A percentile compares a stretch with the other conserved stretches of the same genome.
phyloP scores from a whole-genome alignment of 176 grass and related monocot genomes.

The Echinochloa phyllopogon region DNA sequence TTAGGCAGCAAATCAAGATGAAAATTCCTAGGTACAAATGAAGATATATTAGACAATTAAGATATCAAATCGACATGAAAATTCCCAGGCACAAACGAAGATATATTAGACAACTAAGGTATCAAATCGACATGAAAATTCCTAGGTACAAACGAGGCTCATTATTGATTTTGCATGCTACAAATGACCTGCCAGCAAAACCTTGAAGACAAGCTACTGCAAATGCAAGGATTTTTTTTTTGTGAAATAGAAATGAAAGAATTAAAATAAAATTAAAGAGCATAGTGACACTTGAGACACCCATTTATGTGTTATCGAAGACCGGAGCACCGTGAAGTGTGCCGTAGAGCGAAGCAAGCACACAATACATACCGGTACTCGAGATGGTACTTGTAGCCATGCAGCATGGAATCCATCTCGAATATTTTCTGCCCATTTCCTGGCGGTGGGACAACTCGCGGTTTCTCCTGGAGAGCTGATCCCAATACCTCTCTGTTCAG shows the following conservation, averaged over 20 bases:
- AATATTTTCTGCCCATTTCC: conserved; percentile 74
- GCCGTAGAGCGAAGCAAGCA: conserved; percentile 1
- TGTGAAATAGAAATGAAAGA: background rate
- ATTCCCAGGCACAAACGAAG: no score
- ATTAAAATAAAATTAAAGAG: conserved; percentile 16
- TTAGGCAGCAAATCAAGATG: no score
- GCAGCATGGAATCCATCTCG: conserved; percentile 65
- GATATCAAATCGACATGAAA: no score
- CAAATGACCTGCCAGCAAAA: conserved; percentile 1
- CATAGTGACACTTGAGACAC: background rate
- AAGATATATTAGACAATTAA: no score
- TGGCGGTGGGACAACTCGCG: conserved; percentile 51
- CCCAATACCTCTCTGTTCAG: conserved; percentile 31
- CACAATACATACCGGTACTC: conserved; percentile 65
- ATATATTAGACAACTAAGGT: background rate
- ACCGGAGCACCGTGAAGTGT: background rate
- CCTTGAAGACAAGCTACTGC: background rate
- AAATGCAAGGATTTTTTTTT: background rate
- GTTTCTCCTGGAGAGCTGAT: conserved; percentile 43
- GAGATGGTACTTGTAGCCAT: conserved; percentile 68
- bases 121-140: background rate
- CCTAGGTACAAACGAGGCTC: background rate
- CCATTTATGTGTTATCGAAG: background rate
- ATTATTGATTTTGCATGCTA: background rate
- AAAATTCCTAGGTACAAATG: no score